Percentiles rank a stretch among this genome's conserved stretches.
Evolutionary conservation across 331 rosid species (phyloP).

Genomic region (Acacia pycnantha): DNA sequence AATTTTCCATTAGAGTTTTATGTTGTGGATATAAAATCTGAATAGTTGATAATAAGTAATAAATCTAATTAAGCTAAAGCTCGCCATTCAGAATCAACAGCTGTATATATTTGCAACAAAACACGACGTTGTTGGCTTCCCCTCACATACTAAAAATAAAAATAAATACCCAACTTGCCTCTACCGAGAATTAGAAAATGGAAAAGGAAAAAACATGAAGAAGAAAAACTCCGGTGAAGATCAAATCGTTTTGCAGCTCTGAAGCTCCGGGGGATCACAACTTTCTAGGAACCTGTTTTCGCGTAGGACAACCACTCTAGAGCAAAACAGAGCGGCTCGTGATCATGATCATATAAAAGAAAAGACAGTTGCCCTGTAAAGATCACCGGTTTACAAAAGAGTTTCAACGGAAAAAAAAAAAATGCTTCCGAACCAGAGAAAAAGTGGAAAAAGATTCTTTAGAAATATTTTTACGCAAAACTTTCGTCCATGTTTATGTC

Average conservation of each 20-base stretch:
- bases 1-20: background rate
- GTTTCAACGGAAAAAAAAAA: background rate
- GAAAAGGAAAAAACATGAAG: background rate
- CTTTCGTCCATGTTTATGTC: background rate
- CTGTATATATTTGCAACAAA: background rate
- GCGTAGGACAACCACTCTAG: background rate
- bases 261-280: background rate
- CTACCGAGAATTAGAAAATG: background rate
- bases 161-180: background rate
- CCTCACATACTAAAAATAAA: background rate
- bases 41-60: background rate
- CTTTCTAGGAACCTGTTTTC: background rate
- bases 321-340: constrained; percentile 2
- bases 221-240: background rate
- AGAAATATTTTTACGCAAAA: background rate
- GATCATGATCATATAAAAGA: background rate
- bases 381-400: background rate
- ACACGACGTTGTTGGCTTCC: background rate
- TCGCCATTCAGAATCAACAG: constrained; percentile 8
- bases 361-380: background rate
- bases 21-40: background rate
- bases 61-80: constrained; percentile 12
- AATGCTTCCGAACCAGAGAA: background rate
- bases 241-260: background rate
- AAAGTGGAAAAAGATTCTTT: background rate